phyloP scores from a whole-genome alignment of 2,329 filamentous ascomycete genomes.

The Colletotrichum aenigma region DNA sequence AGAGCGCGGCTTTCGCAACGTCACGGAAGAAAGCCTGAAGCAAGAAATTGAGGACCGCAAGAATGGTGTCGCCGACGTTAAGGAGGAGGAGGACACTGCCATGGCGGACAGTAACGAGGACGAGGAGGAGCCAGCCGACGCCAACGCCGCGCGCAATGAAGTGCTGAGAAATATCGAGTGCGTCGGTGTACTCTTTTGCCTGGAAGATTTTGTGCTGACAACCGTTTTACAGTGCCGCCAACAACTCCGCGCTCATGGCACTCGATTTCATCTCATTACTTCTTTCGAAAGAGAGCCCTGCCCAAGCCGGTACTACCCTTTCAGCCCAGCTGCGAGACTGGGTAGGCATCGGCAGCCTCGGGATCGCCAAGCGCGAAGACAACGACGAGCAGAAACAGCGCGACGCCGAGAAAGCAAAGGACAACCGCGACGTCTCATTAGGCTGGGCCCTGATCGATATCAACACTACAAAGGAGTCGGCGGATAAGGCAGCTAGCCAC shows the following conservation, averaged over 20 bases:
- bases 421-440: conserved; percentile 60
- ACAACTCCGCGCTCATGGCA: conserved; percentile 69
- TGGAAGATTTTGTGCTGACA: conserved; percentile 17
- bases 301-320: conserved; percentile 71
- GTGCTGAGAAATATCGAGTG: conserved; percentile 65
- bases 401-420: conserved; percentile 38
- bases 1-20: conserved; percentile 79
- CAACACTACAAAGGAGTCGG: conserved; percentile 73
- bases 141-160: conserved; percentile 57
- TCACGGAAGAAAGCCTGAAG: conserved; percentile 75
- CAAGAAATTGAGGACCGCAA: conserved; percentile 65
- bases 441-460: conserved; percentile 84
- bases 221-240: conserved; percentile 42
- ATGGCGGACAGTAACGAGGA: conserved; percentile 40
- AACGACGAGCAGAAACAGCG: conserved; percentile 44
- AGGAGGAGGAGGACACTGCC: conserved; percentile 47
- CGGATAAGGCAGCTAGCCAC: conserved; percentile 73
- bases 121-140: conserved; percentile 43
- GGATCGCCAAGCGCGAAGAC: conserved; percentile 67
- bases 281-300: conserved; percentile 80
- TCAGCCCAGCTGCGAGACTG: conserved; percentile 72
- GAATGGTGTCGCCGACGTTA: conserved; percentile 51
- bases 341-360: conserved; percentile 77
- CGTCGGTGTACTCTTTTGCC: conserved; percentile 20
- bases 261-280: conserved; percentile 86